Conservation (phyloP, 805 yeast genomes). For the Metschnikowia drakensbergensis region DNA sequence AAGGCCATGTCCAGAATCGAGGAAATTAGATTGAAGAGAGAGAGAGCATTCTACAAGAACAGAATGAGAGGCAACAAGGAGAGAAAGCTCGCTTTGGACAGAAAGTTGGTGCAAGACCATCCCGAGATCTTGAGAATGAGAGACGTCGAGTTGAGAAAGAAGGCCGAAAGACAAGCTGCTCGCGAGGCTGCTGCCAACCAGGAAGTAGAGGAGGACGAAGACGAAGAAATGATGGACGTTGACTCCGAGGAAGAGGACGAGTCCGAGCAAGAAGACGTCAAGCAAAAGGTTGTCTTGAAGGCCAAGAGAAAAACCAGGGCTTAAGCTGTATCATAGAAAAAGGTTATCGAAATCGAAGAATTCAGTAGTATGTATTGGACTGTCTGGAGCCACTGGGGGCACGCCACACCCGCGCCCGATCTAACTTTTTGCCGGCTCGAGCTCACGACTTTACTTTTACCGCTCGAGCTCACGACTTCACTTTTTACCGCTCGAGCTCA, state of each 20-base stretch:
- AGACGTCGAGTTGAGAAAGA: constrained; percentile 83
- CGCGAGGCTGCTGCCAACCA: constrained; percentile 35
- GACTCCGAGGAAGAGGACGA: constrained; percentile 40
- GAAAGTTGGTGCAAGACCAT: constrained; percentile 80
- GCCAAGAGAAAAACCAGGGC: constrained; percentile 48
- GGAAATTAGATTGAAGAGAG: constrained; percentile 93
- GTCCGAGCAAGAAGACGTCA: constrained; percentile 36
- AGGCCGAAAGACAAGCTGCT: constrained; percentile 59
- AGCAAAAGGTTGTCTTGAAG: constrained; percentile 58
- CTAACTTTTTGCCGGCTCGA: too few species aligned
- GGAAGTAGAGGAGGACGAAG: constrained; percentile 37
- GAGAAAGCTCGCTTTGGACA: constrained; percentile 77
- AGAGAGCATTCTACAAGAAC: constrained; percentile 97
- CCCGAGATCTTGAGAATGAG: constrained; percentile 89
- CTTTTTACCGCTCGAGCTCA: not conserved
- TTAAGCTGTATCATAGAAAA: constrained; percentile 7
- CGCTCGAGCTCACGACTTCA: too few species aligned
- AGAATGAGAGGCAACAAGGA: constrained; percentile 98
- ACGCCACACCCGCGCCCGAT: too few species aligned
- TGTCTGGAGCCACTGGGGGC: too few species aligned
- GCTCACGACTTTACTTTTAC: too few species aligned
- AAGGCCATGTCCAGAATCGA: constrained; percentile 95
- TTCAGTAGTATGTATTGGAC: not conserved
- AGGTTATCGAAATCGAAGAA: not conserved
- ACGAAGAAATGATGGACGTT: constrained; percentile 39